Percentiles rank a stretch among this genome's conserved stretches.
phyloP scores from a whole-genome alignment of 1,284 basidiomycete species.

The Phellopilus nigrolimitatus region DNA sequence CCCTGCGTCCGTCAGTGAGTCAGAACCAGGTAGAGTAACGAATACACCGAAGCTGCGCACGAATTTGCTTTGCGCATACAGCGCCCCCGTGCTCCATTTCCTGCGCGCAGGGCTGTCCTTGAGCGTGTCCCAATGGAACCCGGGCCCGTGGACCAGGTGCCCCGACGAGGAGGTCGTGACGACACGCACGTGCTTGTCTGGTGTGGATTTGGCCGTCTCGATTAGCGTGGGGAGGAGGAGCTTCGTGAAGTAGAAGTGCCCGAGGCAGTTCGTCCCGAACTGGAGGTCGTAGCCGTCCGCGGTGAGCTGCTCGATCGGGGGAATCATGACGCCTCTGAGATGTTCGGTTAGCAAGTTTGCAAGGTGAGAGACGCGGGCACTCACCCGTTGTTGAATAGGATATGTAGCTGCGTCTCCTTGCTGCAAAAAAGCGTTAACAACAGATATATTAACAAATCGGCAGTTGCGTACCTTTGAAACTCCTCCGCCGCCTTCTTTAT shows the following conservation, averaged over 20 bases:
- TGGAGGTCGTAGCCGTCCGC: too few relatives aligned
- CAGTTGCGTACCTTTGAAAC: too few relatives aligned
- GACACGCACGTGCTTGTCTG: constrained; percentile 36
- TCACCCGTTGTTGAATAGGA: too few relatives aligned
- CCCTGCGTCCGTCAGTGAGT: constrained; percentile 10
- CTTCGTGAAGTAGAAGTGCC: constrained; percentile 46
- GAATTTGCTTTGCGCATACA: constrained; percentile 45
- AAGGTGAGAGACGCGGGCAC: too few relatives aligned
- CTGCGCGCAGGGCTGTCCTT: constrained; percentile 33
- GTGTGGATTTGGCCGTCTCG: constrained; percentile 28
- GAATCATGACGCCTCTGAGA: too few relatives aligned
- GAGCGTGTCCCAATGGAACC: constrained; percentile 35
- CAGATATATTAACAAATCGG: too few relatives aligned
- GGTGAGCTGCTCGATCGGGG: too few relatives aligned
- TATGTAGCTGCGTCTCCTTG: too few relatives aligned
- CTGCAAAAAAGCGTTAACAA: too few relatives aligned
- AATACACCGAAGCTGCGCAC: constrained; percentile 28
- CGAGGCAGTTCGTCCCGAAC: too few relatives aligned
- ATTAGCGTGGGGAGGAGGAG: constrained; percentile 42
- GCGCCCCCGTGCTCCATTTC: constrained; percentile 20
- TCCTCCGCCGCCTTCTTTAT: too few relatives aligned
- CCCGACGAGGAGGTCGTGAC: constrained; percentile 38
- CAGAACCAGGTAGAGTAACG: background rate
- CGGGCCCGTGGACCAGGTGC: constrained; percentile 23
- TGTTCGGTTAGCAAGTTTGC: too few relatives aligned